Conservation (phyloP, 2,329 filamentous ascomycete genomes). For the Pseudogymnoascus sp. region DNA sequence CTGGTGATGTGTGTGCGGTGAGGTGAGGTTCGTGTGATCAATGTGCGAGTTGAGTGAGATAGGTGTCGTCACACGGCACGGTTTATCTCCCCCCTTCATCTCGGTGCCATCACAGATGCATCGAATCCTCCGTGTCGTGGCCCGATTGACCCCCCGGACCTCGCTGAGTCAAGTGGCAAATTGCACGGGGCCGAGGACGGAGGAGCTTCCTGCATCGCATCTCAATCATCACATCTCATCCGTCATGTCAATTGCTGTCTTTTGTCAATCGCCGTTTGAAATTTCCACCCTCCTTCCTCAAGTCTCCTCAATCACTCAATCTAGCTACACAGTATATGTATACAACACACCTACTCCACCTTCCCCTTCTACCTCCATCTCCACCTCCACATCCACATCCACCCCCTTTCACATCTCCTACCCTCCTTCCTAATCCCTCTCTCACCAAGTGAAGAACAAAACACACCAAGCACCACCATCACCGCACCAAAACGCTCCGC, state of each 20-base stretch:
- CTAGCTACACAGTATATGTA: conserved; percentile 8
- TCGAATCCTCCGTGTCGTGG: neutral
- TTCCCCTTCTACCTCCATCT: neutral
- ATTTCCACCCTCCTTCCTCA: neutral
- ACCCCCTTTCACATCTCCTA: neutral
- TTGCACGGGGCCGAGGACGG: conserved; percentile 3
- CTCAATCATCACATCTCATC: neutral
- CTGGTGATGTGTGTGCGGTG: neutral
- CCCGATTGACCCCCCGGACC: neutral
- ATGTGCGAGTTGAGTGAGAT: neutral
- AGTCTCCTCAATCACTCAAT: neutral
- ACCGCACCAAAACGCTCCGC: conserved; percentile 2
- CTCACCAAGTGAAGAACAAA: conserved; percentile 1
- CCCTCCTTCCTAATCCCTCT: neutral
- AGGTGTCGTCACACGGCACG: neutral
- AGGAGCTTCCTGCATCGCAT: neutral
- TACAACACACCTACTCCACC: neutral
- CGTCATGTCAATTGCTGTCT: neutral
- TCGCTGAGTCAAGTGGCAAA: neutral
- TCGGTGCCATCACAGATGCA: neutral
- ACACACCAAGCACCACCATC: conserved; percentile 6
- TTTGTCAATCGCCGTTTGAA: conserved; percentile 5
- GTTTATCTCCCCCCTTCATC: neutral
- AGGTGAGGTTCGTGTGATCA: neutral
- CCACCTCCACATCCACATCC: neutral